A percentile compares a stretch with the other conserved stretches of the same genome.
phyloP scores from a whole-genome alignment of 805 yeast species.

The Yarrowia sp. region DNA sequence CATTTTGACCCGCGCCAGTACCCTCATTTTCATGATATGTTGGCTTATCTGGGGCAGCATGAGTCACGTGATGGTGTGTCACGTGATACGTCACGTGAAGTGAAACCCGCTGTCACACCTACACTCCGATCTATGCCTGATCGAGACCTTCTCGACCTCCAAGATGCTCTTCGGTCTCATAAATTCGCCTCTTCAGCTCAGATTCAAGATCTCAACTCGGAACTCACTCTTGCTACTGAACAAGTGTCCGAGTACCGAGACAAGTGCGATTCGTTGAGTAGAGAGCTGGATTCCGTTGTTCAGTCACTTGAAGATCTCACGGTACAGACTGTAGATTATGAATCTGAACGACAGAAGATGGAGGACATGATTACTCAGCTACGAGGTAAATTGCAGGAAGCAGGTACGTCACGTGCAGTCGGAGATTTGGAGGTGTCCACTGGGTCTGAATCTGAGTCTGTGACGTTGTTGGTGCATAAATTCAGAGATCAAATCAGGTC shows the following conservation, averaged over 20 bases:
- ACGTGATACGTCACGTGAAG: background rate
- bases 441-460: conserved; percentile 30
- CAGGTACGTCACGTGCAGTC: conserved; percentile 23
- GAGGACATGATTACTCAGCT: conserved; percentile 35
- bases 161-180: conserved; percentile 32
- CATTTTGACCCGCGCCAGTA: background rate
- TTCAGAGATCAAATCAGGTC: conserved; percentile 39
- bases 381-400: conserved; percentile 31
- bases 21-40: conserved; percentile 16
- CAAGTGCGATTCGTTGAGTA: conserved; percentile 36
- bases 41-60: background rate
- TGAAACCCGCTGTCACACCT: background rate
- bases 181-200: conserved; percentile 33
- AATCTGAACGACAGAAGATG: conserved; percentile 36
- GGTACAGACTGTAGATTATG: conserved; percentile 40
- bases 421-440: background rate
- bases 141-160: conserved; percentile 34
- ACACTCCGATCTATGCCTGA: background rate
- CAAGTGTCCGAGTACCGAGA: conserved; percentile 35
- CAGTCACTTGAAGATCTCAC: conserved; percentile 41
- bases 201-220: conserved; percentile 33
- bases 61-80: background rate
- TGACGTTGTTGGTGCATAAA: conserved; percentile 39
- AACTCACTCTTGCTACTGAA: conserved; percentile 32
- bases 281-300: conserved; percentile 38